Evolutionary conservation across 1,139 yeast species (phyloP).

Genomic region (Schwanniomyces etchellsii): DNA sequence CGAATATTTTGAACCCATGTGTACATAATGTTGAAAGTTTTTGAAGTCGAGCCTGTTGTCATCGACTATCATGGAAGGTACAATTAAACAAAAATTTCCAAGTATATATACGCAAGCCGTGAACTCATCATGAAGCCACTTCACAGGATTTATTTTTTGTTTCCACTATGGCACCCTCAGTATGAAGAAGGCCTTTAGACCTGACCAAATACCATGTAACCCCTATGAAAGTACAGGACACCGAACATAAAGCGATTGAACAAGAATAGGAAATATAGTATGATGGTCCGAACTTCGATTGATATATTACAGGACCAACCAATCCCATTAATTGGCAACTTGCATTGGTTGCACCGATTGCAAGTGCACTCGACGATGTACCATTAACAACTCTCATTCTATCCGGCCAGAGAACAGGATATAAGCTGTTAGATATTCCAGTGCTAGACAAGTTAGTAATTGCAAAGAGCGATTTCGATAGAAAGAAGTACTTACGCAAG

Average conservation of each 20-base stretch:
- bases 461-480: neutral
- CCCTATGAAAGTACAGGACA: conserved; percentile 6
- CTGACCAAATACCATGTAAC: conserved; percentile 10
- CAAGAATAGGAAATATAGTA: conserved; percentile 10
- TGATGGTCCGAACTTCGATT: conserved; percentile 13
- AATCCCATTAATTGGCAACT: conserved; percentile 11
- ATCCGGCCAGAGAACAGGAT: conserved; percentile 13
- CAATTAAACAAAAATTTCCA: no score
- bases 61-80: no score
- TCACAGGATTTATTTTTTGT: no score
- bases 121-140: no score
- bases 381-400: conserved; percentile 12
- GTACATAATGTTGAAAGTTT: no score
- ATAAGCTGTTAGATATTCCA: conserved; percentile 11
- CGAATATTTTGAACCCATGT: no score
- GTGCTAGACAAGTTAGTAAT: conserved; percentile 7
- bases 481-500: conserved; percentile 8
- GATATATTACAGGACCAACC: conserved; percentile 12
- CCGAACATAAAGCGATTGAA: conserved; percentile 10
- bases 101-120: no score
- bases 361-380: conserved; percentile 11
- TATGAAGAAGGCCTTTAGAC: conserved; percentile 8
- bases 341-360: conserved; percentile 12
- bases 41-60: no score
- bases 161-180: conserved; percentile 16